A percentile compares a stretch with the other conserved stretches of the same genome.
phyloP scores from a whole-genome alignment of 2,329 filamentous ascomycete genomes.

The Fusarium sp. region DNA sequence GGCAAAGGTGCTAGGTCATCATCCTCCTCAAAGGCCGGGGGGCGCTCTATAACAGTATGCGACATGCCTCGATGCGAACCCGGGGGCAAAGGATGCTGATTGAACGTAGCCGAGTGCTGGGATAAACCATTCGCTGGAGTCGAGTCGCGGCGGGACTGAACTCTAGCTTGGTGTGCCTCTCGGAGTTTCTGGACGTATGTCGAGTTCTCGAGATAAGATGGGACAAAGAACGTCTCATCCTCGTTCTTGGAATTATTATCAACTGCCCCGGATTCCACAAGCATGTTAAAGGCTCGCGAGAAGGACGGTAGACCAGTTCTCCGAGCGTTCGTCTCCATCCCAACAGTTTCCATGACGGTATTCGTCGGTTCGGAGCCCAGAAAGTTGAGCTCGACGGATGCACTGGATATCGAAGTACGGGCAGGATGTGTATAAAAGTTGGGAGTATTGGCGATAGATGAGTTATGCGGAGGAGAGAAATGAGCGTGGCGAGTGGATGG shows the following conservation, averaged over 20 bases:
- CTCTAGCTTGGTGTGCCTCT: constrained; percentile 70
- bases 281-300: constrained; percentile 63
- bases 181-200: constrained; percentile 80
- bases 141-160: constrained; percentile 60
- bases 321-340: constrained; percentile 43
- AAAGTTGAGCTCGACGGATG: constrained; percentile 48
- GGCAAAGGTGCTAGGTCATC: constrained; percentile 72
- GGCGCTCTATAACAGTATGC: constrained; percentile 84
- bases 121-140: constrained; percentile 27
- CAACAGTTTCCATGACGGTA: constrained; percentile 45
- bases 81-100: constrained; percentile 50
- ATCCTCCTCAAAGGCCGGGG: constrained; percentile 67
- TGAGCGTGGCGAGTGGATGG: constrained; percentile 28
- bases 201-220: constrained; percentile 82
- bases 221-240: constrained; percentile 72
- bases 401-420: constrained; percentile 58
- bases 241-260: constrained; percentile 39
- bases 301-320: constrained; percentile 52
- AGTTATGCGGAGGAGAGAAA: constrained; percentile 25
- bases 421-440: constrained; percentile 44
- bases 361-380: constrained; percentile 17
- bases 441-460: constrained; percentile 17
- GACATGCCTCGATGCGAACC: constrained; percentile 77
- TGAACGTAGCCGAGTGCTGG: constrained; percentile 59
- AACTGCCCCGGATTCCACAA: constrained; percentile 48